Evolutionary conservation across 495 filamentous ascomycete genomes (phyloP).

Genomic region (Paragyromitra xinjiangensis): DNA sequence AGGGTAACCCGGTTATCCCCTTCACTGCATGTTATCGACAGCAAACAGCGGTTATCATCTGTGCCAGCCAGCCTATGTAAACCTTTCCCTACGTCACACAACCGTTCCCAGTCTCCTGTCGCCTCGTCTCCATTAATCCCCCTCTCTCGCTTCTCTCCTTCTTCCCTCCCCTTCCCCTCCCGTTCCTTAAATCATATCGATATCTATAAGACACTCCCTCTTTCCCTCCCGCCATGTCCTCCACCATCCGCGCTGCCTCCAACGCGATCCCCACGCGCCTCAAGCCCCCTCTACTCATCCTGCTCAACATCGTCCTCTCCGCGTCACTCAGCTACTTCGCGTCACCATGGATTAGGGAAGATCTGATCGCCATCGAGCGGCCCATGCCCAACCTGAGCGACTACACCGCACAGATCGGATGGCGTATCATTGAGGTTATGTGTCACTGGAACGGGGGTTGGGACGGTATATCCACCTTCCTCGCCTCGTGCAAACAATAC

Average conservation of each 20-base stretch:
- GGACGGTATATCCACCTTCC: slow-evolving; percentile 48
- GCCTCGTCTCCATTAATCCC: background rate
- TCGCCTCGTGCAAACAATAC: background rate
- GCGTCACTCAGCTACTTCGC: slow-evolving; percentile 52
- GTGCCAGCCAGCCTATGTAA: slow-evolving; percentile 13
- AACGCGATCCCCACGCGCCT: slow-evolving; percentile 53
- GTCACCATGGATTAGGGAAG: slow-evolving; percentile 53
- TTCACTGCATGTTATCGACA: too few relatives aligned
- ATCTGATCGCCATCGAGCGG: slow-evolving; percentile 49
- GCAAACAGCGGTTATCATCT: background rate
- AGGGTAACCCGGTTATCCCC: background rate
- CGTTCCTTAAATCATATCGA: slow-evolving; percentile 3
- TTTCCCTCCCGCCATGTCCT: slow-evolving; percentile 31
- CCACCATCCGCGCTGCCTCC: slow-evolving; percentile 48
- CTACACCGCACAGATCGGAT: slow-evolving; percentile 47
- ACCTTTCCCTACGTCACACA: slow-evolving; percentile 36
- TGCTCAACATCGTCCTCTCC: slow-evolving; percentile 47
- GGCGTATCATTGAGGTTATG: slow-evolving; percentile 51
- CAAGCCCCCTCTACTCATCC: slow-evolving; percentile 49
- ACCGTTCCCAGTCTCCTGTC: slow-evolving; percentile 6
- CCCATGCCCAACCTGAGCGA: slow-evolving; percentile 51
- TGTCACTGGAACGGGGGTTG: slow-evolving; percentile 55
- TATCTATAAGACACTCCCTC: background rate
- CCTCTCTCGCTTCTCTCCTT: background rate
- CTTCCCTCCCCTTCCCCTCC: background rate